Base-by-base conservation (phyloP, 306 rosid species). In the Lagenaria siceraria region DNA sequence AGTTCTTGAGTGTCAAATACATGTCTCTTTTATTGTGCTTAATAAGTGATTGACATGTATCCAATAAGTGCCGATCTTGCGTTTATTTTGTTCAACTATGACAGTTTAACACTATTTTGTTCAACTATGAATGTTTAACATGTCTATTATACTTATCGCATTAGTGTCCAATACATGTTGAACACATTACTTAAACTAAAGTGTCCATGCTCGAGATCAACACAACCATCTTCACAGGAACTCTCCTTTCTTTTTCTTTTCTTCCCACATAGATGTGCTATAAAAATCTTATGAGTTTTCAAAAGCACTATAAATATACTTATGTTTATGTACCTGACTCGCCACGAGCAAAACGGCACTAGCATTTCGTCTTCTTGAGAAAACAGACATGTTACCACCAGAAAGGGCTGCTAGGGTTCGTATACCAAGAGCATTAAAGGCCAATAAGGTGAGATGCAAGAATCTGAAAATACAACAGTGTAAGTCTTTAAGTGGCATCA, bases 341-440 rank as follows among this genome's bases (percentile, higher is more conserved):
- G 95, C 96, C 69, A 90, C 90, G 51, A 95, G 85, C 64, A 89
- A 54, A 75, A 87, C 83, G 22, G 97, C 97, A 61, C 7, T 85
- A 80, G 85, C 85, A 85, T 95, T 92, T 87, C 84, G 88, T 78
- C 83, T 40, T 78, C 66, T 82, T 10, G 89, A 84, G 83, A 95
- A 95, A 36, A 80, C 59, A 73, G 96, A 95, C 76, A 78, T 80
- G 78, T 40, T 42, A 53, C 93, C 90, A 63, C 97, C 98, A 25
- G 96, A 81, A 68, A 87, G 36, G 62, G 82, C 82, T 48, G 96
- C 84, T 58, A 90, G 59, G 79, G 85, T 78, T 84, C 69, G 75
- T 17, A 87, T 75, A 71, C 84, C 85, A 78, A 92, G 27, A 58
- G 38, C 65, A 75, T 92, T 92, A 85, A 90, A 90, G 78, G 81